Evolutionary conservation across 1,284 basidiomycete species (phyloP), one percentile per base, ranked within the genome.

Genomic region (Porogramme epimiltina): DNA sequence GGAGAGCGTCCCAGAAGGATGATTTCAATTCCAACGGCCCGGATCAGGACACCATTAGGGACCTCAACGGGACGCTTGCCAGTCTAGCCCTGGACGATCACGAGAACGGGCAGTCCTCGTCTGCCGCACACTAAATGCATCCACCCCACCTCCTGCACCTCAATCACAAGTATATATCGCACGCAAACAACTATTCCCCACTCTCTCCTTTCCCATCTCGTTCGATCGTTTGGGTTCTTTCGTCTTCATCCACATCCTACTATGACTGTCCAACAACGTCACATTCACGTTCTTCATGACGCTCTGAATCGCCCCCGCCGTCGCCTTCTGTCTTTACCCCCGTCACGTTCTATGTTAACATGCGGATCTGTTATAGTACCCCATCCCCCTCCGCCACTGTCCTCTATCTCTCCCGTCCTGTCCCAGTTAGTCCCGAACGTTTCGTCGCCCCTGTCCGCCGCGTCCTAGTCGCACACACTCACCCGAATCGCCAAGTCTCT

Each of bases 61-160:
- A 90, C 67, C 68, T 91, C 42, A 90, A 88, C 60, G 84, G 85
- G 19, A 89, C 84, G n/a, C 74, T 91, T 26, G 84, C 87, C 23
- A 87, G 83, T 61, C 78, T 91, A 22, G 78, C 88, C 57, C 69
- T 90, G 51, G 85, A 85, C 62, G 60, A 63, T 45, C 61, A 62
- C 34, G 60, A 55, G 44, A 56, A 59, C 54, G 57, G 56, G 19
- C 60, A 62, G 49, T 47, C 56, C 45, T 56, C 52, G 42, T 54
- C 54, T 40, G 40, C 54, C 42, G 58, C 63, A 38, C 56, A 60
- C 15, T 66, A 59, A 63, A 38, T 36, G 43, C 55, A 39, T 9
- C 34, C 5, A 18, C 9, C 5, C 5, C 34, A 16, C 13, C 13
- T 22, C 33, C 46, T 18, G 10, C n/a, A 37, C 5, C 34, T 37